Base-by-base conservation (phyloP, 2,329 filamentous ascomycete species). In the Aschersonia sp. region DNA sequence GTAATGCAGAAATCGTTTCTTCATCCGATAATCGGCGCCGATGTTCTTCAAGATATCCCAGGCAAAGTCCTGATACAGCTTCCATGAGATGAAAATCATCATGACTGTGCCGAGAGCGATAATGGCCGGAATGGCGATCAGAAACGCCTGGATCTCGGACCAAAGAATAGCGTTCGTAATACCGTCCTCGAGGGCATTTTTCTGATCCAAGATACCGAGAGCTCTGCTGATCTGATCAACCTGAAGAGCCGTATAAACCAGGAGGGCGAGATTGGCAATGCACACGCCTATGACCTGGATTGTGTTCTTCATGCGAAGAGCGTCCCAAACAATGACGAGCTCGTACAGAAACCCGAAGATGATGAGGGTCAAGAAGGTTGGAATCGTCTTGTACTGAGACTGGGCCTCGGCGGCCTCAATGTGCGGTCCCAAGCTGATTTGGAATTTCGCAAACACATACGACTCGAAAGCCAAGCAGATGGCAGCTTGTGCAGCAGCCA, bases 41-140 rank as follows among this genome's bases (percentile, higher is more conserved):
- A 98, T 98, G 65, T 94, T 89, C 73, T 98, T 98, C 68, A 98
- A 88, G 60, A 98, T 98, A 49, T 92, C 92, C 92, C 92, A 98
- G 9, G 92, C 90, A 66, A 98, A 98, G 64, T 96, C 90, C 60
- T 95, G 88, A 63, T 98, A 97, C 33, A 98, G 75, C 69, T 95
- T 96, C 85, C 88, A 97, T 2, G 90, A 81, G 46, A 89, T 71
- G 52, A 87, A 83, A 11, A 73, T 73, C 73, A 97, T 81, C 47
- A 79, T 59, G 5, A 89, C 53, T 3, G 85, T 90, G 32, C 78
- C 78, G 32, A 94, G 66, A 1, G 79, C 87, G 54, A 97, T 84
- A 49, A 98, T 78, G 56, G 78, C 81, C 0, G 92, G 92, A 48
- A 94, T 87, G 9, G 90, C 84, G 53, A 96, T 76, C 35, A 98